A percentile compares a stretch with the other conserved stretches of the same genome.
Conservation (phyloP, 495 filamentous ascomycete species). For the Neurospora africana region DNA sequence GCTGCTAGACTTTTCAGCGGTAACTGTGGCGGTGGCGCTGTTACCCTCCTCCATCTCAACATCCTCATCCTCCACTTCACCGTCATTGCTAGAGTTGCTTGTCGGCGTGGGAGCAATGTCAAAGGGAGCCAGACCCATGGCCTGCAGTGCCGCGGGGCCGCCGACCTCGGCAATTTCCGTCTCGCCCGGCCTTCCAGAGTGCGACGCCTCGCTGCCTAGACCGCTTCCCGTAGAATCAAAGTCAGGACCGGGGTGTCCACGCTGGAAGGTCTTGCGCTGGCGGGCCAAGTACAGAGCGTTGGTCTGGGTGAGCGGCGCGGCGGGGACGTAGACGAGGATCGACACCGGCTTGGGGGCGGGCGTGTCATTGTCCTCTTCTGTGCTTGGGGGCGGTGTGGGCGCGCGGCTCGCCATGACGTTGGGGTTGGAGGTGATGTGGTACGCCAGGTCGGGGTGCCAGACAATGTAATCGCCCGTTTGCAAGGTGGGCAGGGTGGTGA, state of each 20-base stretch:
- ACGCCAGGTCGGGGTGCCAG: slow-evolving; percentile 74
- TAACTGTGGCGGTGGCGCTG: too few species aligned
- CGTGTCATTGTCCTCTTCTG: neutral
- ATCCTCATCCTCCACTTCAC: slow-evolving; percentile 8
- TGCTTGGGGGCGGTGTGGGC: slow-evolving; percentile 19
- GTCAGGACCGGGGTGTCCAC: slow-evolving; percentile 59
- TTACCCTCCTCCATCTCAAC: slow-evolving; percentile 13
- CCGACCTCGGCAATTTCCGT: slow-evolving; percentile 37
- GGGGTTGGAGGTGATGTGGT: slow-evolving; percentile 37
- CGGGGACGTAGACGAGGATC: slow-evolving; percentile 65
- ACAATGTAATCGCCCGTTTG: slow-evolving; percentile 80
- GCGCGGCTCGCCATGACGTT: slow-evolving; percentile 27
- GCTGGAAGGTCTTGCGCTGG: slow-evolving; percentile 61
- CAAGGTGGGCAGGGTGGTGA: slow-evolving; percentile 69
- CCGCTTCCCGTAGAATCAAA: slow-evolving; percentile 47
- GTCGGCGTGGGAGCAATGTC: slow-evolving; percentile 24
- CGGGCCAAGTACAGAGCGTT: slow-evolving; percentile 68
- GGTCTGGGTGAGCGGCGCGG: slow-evolving; percentile 67
- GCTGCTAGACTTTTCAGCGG: neutral
- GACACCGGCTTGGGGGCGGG: slow-evolving; percentile 14
- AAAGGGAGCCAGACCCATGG: slow-evolving; percentile 40
- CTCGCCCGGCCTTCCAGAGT: slow-evolving; percentile 32
- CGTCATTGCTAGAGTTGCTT: neutral
- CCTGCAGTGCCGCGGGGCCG: slow-evolving; percentile 33
- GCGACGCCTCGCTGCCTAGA: slow-evolving; percentile 35